Percentiles rank a stretch among this genome's conserved stretches.
These are phyloP conservation scores for Chalciporus sphaerocephalus DNA, from an alignment of 768 basidiomycete species.

Conservation along the genomic window DNA sequence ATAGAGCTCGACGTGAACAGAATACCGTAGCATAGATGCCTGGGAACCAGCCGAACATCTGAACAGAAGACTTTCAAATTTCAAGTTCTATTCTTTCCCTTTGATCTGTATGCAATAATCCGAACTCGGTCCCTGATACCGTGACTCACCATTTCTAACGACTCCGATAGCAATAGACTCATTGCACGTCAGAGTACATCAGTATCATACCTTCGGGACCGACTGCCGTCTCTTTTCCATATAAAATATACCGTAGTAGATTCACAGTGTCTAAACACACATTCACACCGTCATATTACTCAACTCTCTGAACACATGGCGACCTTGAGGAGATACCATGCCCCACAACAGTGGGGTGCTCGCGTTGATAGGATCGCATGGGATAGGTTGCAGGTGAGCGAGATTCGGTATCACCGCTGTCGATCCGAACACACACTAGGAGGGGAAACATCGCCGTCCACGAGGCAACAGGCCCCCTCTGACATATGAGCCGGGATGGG, in stretches of 20 bases:
- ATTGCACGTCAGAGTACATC: slow-evolving; percentile 11
- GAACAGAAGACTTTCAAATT: too few relatives aligned
- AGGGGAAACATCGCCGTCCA: slow-evolving; percentile 12
- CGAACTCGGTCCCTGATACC: too few relatives aligned
- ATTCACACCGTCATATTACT: not conserved
- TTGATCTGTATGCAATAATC: too few relatives aligned
- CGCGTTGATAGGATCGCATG: slow-evolving; percentile 4
- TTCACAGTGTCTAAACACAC: not conserved
- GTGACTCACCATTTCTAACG: not conserved
- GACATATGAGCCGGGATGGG: slow-evolving; percentile 18
- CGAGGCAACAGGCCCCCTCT: slow-evolving; percentile 11
- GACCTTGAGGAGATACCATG: slow-evolving; percentile 16
- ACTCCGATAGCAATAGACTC: slow-evolving; percentile 11
- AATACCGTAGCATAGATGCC: too few relatives aligned
- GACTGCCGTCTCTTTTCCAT: slow-evolving; percentile 7
- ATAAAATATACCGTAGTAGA: slow-evolving; percentile 12
- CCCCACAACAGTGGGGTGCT: slow-evolving; percentile 7
- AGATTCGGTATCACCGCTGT: not conserved
- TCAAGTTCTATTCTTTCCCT: too few relatives aligned
- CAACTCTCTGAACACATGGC: slow-evolving; percentile 8
- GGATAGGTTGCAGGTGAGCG: slow-evolving; percentile 13
- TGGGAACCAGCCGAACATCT: too few relatives aligned
- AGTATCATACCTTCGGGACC: not conserved
- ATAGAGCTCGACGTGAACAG: too few relatives aligned
- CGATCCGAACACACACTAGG: slow-evolving; percentile 7